phyloP scores from a whole-genome alignment of 2,329 filamentous ascomycete genomes.

The Hypoxylon sp. region DNA sequence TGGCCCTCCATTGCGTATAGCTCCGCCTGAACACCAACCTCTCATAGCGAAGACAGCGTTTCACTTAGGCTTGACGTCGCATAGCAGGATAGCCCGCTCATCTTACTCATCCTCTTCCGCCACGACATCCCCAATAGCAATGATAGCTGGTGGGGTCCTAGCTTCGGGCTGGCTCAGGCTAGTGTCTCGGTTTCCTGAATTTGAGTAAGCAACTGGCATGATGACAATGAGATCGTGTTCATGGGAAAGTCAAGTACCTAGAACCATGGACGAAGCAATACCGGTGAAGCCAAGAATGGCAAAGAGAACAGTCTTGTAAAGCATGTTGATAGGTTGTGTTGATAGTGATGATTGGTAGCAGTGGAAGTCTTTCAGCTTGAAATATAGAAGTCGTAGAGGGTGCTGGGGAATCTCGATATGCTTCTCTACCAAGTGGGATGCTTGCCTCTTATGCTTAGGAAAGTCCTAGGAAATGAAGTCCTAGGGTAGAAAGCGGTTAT shows the following conservation, averaged over 20 bases:
- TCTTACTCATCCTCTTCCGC: constrained; percentile 18
- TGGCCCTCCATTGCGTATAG: neutral
- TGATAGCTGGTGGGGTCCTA: constrained; percentile 14
- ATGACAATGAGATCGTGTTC: neutral
- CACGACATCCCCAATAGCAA: constrained; percentile 12
- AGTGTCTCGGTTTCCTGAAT: constrained; percentile 20
- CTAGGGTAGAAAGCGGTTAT: constrained; percentile 6
- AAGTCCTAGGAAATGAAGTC: constrained; percentile 2
- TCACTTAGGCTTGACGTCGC: neutral
- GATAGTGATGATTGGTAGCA: constrained; percentile 2
- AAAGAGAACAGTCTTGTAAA: constrained; percentile 28
- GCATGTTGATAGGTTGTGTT: constrained; percentile 13
- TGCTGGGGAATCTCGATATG: neutral
- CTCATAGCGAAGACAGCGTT: neutral
- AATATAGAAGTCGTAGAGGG: constrained; percentile 1
- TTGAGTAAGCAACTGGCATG: neutral
- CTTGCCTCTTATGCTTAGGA: constrained; percentile 16
- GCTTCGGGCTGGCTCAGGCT: constrained; percentile 17
- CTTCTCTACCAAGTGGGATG: constrained; percentile 8
- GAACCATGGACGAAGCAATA: constrained; percentile 27
- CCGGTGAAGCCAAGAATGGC: constrained; percentile 26
- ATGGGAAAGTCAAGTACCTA: constrained; percentile 13
- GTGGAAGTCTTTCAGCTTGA: neutral
- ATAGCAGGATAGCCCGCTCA: neutral
- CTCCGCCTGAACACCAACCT: neutral